Evolutionary conservation across 805 yeast genomes (phyloP), one percentile per base, ranked within the genome.

Genomic region (Teunomyces aglyptinius): DNA sequence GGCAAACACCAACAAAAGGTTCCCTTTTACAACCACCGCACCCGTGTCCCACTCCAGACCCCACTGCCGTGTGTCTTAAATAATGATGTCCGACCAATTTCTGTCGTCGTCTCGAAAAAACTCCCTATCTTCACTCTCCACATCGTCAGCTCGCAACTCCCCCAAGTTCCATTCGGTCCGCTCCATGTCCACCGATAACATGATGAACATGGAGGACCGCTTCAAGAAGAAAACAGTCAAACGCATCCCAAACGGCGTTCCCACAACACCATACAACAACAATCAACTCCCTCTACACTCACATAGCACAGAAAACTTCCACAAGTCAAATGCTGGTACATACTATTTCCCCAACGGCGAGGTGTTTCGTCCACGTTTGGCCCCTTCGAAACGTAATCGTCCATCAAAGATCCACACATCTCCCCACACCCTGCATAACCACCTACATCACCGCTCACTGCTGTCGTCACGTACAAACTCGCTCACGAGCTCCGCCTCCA

Each of bases 261-360:
- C 39, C 8, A 34, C 16, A 24, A 24, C 26, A n/a, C 31, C 38
- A 5, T 13, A 36, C 13, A 20, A 19, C 26, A 24, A 10, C 22
- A 13, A 22, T 5, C 45, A 15, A 15, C 32, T 24, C 11, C 44
- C 48, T 8, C 15, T 36, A 4, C 32, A 15, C 8, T n/a, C 38
- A 12, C 32, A 19, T 15, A 35, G 43, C 13, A 22, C 36, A 16
- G 49, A 49, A 18, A 43, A 15, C 13, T 49, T 46, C 13, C 52
- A 49, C 28, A 57, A 53, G 43, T 45, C 51, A 8, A 43, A 46
- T 44, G 46, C 43, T 15, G 63, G 71, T 8, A 49, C 68, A 12
- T 73, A 61, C 53, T 70, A 64, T 50, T 78, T 78, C 55, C 82
- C 82, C 12, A 77, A 78, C 56, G 83, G 83, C 41, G 83, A 78